Evolutionary conservation across 2,329 filamentous ascomycete genomes (phyloP).

Genomic region (Fusarium armeniacum): DNA sequence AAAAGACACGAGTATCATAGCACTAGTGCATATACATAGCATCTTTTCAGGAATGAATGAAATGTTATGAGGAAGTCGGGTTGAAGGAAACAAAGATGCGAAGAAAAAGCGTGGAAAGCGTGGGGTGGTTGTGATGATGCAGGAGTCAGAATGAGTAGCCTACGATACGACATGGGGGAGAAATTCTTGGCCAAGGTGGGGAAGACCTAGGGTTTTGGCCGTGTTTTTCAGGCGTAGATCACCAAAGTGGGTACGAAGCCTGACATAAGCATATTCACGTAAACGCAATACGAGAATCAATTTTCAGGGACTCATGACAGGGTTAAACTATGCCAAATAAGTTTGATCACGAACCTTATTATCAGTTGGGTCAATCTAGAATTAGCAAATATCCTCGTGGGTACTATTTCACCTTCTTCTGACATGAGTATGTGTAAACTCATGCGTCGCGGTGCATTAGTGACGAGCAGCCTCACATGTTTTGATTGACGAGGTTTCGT

Average conservation of each 20-base stretch:
- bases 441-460: neutral
- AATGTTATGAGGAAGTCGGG: neutral
- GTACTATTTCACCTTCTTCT: neutral
- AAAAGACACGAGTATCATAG: slow-evolving; percentile 7
- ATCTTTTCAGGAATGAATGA: neutral
- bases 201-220: slow-evolving; percentile 23
- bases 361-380: neutral
- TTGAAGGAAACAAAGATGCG: neutral
- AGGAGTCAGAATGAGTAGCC: slow-evolving; percentile 39
- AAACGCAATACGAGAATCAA: slow-evolving; percentile 6
- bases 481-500: neutral
- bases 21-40: slow-evolving; percentile 22
- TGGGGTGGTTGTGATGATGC: slow-evolving; percentile 39
- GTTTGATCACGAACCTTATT: slow-evolving; percentile 12
- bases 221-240: slow-evolving; percentile 7
- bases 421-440: neutral
- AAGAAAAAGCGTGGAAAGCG: neutral
- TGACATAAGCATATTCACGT: slow-evolving; percentile 29
- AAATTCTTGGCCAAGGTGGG: slow-evolving; percentile 34
- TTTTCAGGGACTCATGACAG: neutral
- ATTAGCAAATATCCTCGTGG: neutral
- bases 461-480: neutral
- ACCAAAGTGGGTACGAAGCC: neutral
- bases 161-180: slow-evolving; percentile 29
- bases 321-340: slow-evolving; percentile 22